Conservation (phyloP, 306 rosid genomes). For the Sophora flavescens region DNA sequence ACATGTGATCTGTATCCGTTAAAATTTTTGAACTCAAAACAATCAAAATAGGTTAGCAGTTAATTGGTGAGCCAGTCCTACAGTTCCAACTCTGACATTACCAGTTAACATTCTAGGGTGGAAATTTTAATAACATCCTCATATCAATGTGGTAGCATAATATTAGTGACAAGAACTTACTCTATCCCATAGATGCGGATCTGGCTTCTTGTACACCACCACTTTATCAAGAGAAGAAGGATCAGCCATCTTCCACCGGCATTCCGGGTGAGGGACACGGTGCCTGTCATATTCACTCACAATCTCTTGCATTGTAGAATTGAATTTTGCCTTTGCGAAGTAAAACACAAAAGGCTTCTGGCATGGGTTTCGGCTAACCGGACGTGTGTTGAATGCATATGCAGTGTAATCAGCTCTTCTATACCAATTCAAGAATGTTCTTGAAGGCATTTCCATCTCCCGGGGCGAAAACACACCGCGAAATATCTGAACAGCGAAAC, state of each 20-base stretch:
- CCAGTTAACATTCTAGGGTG: neutral
- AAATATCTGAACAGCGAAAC: slow-evolving; percentile 85
- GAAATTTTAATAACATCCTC: slow-evolving; percentile 1
- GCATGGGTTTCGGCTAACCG: slow-evolving; percentile 89
- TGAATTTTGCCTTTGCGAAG: slow-evolving; percentile 61
- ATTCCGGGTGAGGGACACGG: slow-evolving; percentile 66
- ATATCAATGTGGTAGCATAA: neutral
- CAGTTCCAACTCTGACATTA: neutral
- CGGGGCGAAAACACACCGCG: slow-evolving; percentile 92
- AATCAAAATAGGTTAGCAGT: slow-evolving; percentile 25
- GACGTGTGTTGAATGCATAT: slow-evolving; percentile 96
- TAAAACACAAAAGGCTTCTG: slow-evolving; percentile 92
- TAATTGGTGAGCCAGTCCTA: neutral
- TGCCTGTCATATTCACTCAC: slow-evolving; percentile 76
- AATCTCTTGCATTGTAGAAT: slow-evolving; percentile 56
- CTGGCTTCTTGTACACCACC: slow-evolving; percentile 77
- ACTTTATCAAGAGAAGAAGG: slow-evolving; percentile 67
- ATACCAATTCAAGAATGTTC: slow-evolving; percentile 97
- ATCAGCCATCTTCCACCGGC: slow-evolving; percentile 88
- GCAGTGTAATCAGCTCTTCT: slow-evolving; percentile 93
- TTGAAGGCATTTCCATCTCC: slow-evolving; percentile 96
- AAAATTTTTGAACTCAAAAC: slow-evolving; percentile 17
- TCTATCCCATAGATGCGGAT: slow-evolving; percentile 87
- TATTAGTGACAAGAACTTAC: slow-evolving; percentile 59
- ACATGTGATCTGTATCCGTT: too few relatives aligned